A percentile compares a stretch with the other conserved stretches of the same genome.
Evolutionary conservation across 1,139 yeast genomes (phyloP).

Genomic region (Hyphopichia burtonii): DNA sequence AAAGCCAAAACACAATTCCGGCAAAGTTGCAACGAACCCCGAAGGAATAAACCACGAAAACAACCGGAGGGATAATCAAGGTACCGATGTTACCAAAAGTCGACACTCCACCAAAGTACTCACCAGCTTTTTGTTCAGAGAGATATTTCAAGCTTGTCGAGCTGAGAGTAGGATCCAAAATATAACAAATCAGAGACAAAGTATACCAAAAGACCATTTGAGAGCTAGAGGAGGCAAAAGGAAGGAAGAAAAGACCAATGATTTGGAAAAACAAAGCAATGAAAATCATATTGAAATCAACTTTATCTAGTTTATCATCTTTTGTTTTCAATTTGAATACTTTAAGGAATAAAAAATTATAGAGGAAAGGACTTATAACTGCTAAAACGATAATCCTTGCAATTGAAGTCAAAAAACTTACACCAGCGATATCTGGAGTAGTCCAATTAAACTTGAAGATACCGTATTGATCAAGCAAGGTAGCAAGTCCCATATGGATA

Average conservation of each 20-base stretch:
- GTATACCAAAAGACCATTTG: constrained; percentile 20
- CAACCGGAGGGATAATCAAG: constrained; percentile 25
- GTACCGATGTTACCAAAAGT: constrained; percentile 28
- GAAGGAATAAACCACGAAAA: constrained; percentile 28
- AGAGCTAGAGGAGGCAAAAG: constrained; percentile 18
- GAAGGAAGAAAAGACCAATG: constrained; percentile 32
- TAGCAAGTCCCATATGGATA: constrained; percentile 31
- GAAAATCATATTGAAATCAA: constrained; percentile 44
- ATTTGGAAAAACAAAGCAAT: background rate
- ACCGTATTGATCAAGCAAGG: constrained; percentile 54
- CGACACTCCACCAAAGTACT: constrained; percentile 37
- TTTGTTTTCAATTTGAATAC: constrained; percentile 31
- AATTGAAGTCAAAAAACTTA: constrained; percentile 54
- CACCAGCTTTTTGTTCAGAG: constrained; percentile 41
- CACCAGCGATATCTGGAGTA: constrained; percentile 57
- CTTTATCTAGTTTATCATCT: constrained; percentile 46
- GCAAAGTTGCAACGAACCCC: background rate
- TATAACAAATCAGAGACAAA: constrained; percentile 45
- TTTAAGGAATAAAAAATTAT: constrained; percentile 25
- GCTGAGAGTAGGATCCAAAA: constrained; percentile 31
- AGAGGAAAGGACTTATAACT: constrained; percentile 32
- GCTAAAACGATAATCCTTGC: constrained; percentile 36
- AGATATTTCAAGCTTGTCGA: constrained; percentile 37
- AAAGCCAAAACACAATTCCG: background rate
- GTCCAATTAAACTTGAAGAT: constrained; percentile 60